Percentiles rank a stretch among this genome's conserved stretches.
Evolutionary conservation across 148 eudicot species (phyloP).

Genomic region (Tetragonia tetragonoides): DNA sequence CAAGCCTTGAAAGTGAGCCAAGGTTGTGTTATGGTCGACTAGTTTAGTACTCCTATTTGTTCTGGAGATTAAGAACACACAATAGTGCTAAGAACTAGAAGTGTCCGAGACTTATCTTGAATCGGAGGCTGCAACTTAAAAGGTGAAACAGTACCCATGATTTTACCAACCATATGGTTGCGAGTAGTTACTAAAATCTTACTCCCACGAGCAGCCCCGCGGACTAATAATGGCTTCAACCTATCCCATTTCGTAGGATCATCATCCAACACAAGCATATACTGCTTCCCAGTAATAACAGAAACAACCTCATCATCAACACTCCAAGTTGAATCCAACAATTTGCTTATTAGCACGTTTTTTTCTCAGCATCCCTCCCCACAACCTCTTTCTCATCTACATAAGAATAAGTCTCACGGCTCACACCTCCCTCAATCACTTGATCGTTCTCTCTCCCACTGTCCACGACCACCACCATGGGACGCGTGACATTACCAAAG

Average conservation of each 20-base stretch:
- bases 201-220: constrained; percentile 2
- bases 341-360: not conserved
- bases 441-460: no score
- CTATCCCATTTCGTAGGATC: not conserved
- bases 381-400: not conserved
- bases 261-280: not conserved
- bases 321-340: not conserved
- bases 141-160: not conserved
- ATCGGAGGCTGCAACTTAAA: not conserved
- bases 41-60: no score
- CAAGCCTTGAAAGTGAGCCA: no score
- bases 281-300: not conserved
- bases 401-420: not conserved
- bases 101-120: not conserved
- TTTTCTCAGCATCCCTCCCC: constrained; percentile 2
- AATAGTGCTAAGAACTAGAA: no score
- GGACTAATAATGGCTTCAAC: not conserved
- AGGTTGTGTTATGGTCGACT: no score
- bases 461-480: no score
- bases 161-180: not conserved
- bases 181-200: not conserved
- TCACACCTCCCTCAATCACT: not conserved
- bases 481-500: no score
- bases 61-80: no score
- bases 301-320: not conserved